These are phyloP conservation scores for Isoetes taiwanensis DNA, from an alignment of 75 land plant genomes.

Conservation along the genomic window DNA sequence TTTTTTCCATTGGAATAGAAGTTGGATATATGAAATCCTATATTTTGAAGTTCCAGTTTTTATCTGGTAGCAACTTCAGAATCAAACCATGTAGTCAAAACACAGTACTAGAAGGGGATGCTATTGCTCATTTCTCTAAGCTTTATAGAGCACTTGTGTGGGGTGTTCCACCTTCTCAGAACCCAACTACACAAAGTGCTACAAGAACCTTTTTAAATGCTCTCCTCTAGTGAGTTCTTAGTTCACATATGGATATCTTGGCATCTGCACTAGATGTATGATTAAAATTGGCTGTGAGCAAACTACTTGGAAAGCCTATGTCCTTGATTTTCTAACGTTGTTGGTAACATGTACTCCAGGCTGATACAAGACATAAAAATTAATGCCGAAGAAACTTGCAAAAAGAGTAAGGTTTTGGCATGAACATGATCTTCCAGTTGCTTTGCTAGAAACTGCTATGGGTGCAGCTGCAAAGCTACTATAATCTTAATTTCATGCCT, in stretches of 20 bases:
- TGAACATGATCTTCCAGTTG: conserved; percentile 67
- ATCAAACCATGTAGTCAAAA: not conserved
- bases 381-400: conserved; percentile 44
- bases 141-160: conserved; percentile 66
- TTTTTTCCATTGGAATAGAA: too few species aligned
- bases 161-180: conserved; percentile 37
- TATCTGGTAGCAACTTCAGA: conserved; percentile 35
- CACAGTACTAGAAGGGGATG: conserved; percentile 68
- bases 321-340: conserved; percentile 45
- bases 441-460: conserved; percentile 50
- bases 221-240: conserved; percentile 23
- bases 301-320: conserved; percentile 72
- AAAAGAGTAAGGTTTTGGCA: conserved; percentile 61
- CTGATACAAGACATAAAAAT: conserved; percentile 61
- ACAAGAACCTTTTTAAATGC: not conserved
- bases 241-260: conserved; percentile 59
- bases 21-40: too few species aligned
- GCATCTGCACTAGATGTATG: conserved; percentile 61
- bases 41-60: conserved; percentile 59
- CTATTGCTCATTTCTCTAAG: conserved; percentile 58
- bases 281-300: conserved; percentile 54
- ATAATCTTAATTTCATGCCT: too few species aligned
- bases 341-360: conserved; percentile 49
- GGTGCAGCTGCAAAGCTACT: conserved; percentile 76
- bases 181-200: conserved; percentile 8